Evolutionary conservation across 2,329 filamentous ascomycete species (phyloP).

Genomic region (Nemania serpens): DNA sequence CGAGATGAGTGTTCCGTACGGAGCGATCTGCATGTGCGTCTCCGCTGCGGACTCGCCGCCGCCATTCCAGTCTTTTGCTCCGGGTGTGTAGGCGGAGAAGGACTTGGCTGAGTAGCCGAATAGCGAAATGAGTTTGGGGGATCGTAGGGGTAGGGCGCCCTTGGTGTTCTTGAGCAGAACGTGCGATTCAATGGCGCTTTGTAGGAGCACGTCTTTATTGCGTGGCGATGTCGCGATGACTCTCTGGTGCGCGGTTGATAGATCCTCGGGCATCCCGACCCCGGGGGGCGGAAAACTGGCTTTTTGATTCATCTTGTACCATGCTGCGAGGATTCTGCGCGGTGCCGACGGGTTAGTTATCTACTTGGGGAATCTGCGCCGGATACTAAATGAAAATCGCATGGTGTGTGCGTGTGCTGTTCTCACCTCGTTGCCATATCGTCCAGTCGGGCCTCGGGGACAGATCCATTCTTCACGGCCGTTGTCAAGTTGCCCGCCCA

Average conservation of each 20-base stretch:
- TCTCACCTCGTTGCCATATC: slow-evolving; percentile 60
- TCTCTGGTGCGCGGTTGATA: slow-evolving; percentile 53
- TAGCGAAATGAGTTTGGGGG: slow-evolving; percentile 57
- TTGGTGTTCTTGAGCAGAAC: slow-evolving; percentile 67
- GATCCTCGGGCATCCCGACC: slow-evolving; percentile 54
- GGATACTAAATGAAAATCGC: too few relatives aligned
- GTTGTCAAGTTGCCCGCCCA: slow-evolving; percentile 60
- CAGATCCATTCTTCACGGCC: slow-evolving; percentile 63
- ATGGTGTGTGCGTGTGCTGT: too few relatives aligned
- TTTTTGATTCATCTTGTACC: slow-evolving; percentile 61
- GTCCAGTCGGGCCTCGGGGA: slow-evolving; percentile 59
- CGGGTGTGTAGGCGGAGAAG: slow-evolving; percentile 45
- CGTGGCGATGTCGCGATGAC: slow-evolving; percentile 59
- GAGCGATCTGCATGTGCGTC: slow-evolving; percentile 44
- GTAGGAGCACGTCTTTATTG: slow-evolving; percentile 48
- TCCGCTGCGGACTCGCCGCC: slow-evolving; percentile 38
- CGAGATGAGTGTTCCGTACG: slow-evolving; percentile 50
- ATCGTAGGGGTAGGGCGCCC: slow-evolving; percentile 57
- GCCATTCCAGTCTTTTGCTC: slow-evolving; percentile 40
- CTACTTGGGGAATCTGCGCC: too few relatives aligned
- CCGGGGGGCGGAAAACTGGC: slow-evolving; percentile 50
- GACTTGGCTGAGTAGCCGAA: slow-evolving; percentile 63
- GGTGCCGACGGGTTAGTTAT: too few relatives aligned
- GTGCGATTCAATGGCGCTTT: slow-evolving; percentile 64
- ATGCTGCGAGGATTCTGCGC: slow-evolving; percentile 53